Percentiles rank a stretch among this genome's conserved stretches.
Evolutionary conservation across 2,329 filamentous ascomycete genomes (phyloP).

Genomic region (Aspergillus proliferans): DNA sequence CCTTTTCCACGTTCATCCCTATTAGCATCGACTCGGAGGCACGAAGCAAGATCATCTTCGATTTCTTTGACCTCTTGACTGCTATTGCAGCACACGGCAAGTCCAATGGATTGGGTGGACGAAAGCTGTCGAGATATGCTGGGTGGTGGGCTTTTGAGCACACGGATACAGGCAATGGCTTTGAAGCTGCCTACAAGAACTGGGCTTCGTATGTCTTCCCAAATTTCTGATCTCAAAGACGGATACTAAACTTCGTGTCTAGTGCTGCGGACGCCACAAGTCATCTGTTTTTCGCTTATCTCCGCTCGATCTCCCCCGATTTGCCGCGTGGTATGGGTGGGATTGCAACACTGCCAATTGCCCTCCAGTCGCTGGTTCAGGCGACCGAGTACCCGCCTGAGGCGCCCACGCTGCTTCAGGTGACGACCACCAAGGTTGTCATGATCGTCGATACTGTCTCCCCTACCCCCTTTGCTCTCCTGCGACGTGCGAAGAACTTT

Average conservation of each 20-base stretch:
- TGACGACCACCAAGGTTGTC: constrained; percentile 77
- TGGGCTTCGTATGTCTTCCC: constrained; percentile 64
- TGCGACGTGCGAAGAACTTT: constrained; percentile 88
- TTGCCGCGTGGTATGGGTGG: constrained; percentile 61
- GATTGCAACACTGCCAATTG: constrained; percentile 81
- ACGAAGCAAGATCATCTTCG: constrained; percentile 81
- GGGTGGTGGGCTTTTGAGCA: constrained; percentile 99
- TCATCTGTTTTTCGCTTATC: constrained; percentile 95
- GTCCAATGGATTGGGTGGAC: constrained; percentile 82
- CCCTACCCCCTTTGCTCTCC: constrained; percentile 82
- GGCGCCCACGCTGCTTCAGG: constrained; percentile 67
- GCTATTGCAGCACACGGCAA: constrained; percentile 91
- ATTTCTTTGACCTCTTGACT: constrained; percentile 90
- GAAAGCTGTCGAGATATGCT: constrained; percentile 89
- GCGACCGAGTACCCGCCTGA: constrained; percentile 93
- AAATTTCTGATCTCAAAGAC: constrained; percentile 22
- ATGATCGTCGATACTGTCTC: constrained; percentile 97
- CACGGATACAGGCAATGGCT: constrained; percentile 77
- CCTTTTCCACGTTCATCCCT: constrained; percentile 94
- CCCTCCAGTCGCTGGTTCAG: constrained; percentile 80
- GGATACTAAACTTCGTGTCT: constrained; percentile 3
- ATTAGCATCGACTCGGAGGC: constrained; percentile 84
- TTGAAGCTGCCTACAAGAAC: constrained; percentile 85
- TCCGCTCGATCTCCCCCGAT: constrained; percentile 82
- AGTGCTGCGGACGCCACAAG: constrained; percentile 93